Percentiles rank a stretch among this genome's conserved stretches.
phyloP scores from a whole-genome alignment of 495 filamentous ascomycete genomes.

The Aspergillus bridgeri region DNA sequence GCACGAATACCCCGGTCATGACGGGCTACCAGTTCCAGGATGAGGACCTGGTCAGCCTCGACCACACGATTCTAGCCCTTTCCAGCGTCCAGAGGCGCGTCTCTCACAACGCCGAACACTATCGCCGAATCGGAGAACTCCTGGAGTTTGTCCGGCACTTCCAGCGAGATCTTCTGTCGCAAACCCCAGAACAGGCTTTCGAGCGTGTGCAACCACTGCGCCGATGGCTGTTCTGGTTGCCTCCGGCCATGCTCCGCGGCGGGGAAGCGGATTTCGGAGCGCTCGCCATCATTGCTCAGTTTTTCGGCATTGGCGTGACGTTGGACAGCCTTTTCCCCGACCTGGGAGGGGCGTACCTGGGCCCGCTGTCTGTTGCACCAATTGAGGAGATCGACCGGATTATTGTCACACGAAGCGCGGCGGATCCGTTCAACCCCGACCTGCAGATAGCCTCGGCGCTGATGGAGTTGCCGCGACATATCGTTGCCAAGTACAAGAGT shows the following conservation, averaged over 20 bases:
- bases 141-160: constrained; percentile 77
- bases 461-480: constrained; percentile 41
- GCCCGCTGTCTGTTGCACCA: constrained; percentile 67
- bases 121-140: constrained; percentile 71
- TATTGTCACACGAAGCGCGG: constrained; percentile 30
- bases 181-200: constrained; percentile 77
- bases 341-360: constrained; percentile 82
- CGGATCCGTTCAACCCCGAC: constrained; percentile 35
- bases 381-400: constrained; percentile 75
- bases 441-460: constrained; percentile 31
- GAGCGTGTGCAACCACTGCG: constrained; percentile 80
- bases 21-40: constrained; percentile 41
- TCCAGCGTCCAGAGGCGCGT: constrained; percentile 68
- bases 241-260: constrained; percentile 64
- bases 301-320: constrained; percentile 81
- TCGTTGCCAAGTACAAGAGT: constrained; percentile 34
- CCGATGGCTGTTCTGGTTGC: constrained; percentile 94
- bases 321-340: constrained; percentile 91
- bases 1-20: constrained; percentile 52
- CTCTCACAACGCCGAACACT: constrained; percentile 68
- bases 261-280: constrained; percentile 40
- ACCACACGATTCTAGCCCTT: constrained; percentile 52
- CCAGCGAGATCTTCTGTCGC: constrained; percentile 66
- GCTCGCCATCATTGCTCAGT: constrained; percentile 71
- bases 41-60: constrained; percentile 65